These are phyloP conservation scores for Cyberlindnera xishuangbannaensis DNA, from an alignment of 805 yeast genomes.

Conservation along the genomic window DNA sequence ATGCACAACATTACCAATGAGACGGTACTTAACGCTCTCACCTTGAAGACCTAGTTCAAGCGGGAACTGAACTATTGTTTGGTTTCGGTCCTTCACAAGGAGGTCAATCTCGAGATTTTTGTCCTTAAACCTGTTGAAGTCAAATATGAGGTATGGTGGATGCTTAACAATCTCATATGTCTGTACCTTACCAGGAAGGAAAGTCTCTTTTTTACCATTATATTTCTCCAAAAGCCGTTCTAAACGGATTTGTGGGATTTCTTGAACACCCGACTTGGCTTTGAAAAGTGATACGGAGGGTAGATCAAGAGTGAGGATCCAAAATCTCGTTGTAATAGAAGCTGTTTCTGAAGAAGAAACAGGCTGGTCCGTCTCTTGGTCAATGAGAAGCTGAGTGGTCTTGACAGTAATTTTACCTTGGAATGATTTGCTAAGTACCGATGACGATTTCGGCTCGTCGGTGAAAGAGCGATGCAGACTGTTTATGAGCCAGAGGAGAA, in stretches of 20 bases:
- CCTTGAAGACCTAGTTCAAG: conserved; percentile 27
- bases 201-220: conserved; percentile 28
- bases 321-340: conserved; percentile 31
- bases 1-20: conserved; percentile 45
- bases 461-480: conserved; percentile 29
- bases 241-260: conserved; percentile 48
- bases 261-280: conserved; percentile 38
- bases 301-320: conserved; percentile 52
- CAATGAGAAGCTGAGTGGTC: conserved; percentile 2
- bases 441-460: conserved; percentile 12
- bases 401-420: conserved; percentile 48
- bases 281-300: conserved; percentile 55
- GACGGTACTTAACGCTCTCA: conserved; percentile 30
- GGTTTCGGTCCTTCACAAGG: conserved; percentile 41
- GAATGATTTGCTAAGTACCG: conserved; percentile 31
- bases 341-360: conserved; percentile 1
- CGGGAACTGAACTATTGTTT: conserved; percentile 60
- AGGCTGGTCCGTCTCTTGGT: conserved; percentile 4
- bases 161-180: conserved; percentile 34
- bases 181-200: conserved; percentile 29
- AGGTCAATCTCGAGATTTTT: conserved; percentile 27
- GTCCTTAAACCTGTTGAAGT: conserved; percentile 48
- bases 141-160: conserved; percentile 53
- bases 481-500: conserved; percentile 57
- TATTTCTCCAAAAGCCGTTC: conserved; percentile 39